A percentile compares a stretch with the other conserved stretches of the same genome.
Evolutionary conservation across 192 early-diverging fungal genomes (phyloP).

Genomic region (Mortierella hygrophila): DNA sequence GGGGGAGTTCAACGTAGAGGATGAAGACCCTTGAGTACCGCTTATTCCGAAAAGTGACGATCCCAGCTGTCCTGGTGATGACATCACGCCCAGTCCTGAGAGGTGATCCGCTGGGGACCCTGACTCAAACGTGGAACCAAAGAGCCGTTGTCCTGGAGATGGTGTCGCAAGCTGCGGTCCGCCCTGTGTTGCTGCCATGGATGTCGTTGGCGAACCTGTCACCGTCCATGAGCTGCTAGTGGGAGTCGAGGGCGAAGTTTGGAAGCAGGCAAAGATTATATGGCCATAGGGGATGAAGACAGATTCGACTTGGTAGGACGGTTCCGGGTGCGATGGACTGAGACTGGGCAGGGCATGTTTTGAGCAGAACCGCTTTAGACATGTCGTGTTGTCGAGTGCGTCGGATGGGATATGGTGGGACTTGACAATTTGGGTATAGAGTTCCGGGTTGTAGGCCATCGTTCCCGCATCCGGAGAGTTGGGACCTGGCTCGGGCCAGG

Average conservation of each 20-base stretch:
- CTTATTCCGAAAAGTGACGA: conserved; percentile 16
- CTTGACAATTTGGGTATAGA: conserved; percentile 58
- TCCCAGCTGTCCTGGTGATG: conserved; percentile 19
- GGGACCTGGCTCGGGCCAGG: conserved; percentile 56
- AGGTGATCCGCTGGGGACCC: conserved; percentile 14
- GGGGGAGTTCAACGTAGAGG: conserved; percentile 33
- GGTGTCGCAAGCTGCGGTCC: conserved; percentile 17
- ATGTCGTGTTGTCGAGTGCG: conserved; percentile 53
- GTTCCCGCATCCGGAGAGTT: conserved; percentile 23
- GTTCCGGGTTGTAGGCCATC: conserved; percentile 50
- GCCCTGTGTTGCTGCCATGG: background rate
- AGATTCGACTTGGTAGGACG: conserved; percentile 54
- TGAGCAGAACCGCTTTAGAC: conserved; percentile 54
- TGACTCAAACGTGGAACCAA: conserved; percentile 20
- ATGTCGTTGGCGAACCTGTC: conserved; percentile 13
- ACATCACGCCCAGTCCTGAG: conserved; percentile 26
- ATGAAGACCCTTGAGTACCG: conserved; percentile 14
- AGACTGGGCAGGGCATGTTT: conserved; percentile 46
- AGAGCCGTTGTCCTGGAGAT: conserved; percentile 21
- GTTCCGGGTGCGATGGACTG: conserved; percentile 18
- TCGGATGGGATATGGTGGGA: conserved; percentile 53
- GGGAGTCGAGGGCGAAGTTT: conserved; percentile 40
- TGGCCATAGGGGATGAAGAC: conserved; percentile 59
- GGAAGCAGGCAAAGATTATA: conserved; percentile 61
- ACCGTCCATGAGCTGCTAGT: conserved; percentile 12